phyloP scores from a whole-genome alignment of 2,329 filamentous ascomycete species.

The Fonsecaea erecta region DNA sequence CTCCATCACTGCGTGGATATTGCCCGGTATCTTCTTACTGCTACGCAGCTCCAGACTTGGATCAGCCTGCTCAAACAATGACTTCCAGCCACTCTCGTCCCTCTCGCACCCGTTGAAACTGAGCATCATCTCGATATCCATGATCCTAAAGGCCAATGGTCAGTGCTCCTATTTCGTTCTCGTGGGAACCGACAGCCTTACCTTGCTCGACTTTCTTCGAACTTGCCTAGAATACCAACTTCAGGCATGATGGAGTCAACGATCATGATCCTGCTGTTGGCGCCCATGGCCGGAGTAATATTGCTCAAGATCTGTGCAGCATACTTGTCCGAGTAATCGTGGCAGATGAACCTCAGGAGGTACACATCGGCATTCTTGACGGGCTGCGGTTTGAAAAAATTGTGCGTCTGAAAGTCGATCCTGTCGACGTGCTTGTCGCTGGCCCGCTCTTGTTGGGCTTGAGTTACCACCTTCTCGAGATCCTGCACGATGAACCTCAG shows the following conservation, averaged over 20 bases:
- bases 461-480: conserved; percentile 43
- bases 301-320: conserved; percentile 43
- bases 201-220: conserved; percentile 13
- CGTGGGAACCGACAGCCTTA: neutral
- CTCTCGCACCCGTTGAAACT: conserved; percentile 33
- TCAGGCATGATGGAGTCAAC: conserved; percentile 39
- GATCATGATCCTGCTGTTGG: conserved; percentile 43
- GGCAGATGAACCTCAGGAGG: conserved; percentile 46
- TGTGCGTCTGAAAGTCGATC: conserved; percentile 37
- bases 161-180: neutral
- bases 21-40: conserved; percentile 23
- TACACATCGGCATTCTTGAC: conserved; percentile 40
- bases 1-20: conserved; percentile 28
- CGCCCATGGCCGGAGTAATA: conserved; percentile 43
- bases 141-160: conserved; percentile 8
- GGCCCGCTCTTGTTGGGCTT: conserved; percentile 25
- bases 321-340: conserved; percentile 47
- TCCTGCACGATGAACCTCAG: conserved; percentile 62
- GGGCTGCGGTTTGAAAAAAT: conserved; percentile 47
- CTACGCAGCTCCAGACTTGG: conserved; percentile 28
- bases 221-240: conserved; percentile 8
- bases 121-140: conserved; percentile 36
- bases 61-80: conserved; percentile 27
- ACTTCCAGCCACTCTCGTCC: conserved; percentile 31
- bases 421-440: conserved; percentile 39